Conservation (phyloP, 2,329 filamentous ascomycete genomes). For the Neurospora crassa region DNA sequence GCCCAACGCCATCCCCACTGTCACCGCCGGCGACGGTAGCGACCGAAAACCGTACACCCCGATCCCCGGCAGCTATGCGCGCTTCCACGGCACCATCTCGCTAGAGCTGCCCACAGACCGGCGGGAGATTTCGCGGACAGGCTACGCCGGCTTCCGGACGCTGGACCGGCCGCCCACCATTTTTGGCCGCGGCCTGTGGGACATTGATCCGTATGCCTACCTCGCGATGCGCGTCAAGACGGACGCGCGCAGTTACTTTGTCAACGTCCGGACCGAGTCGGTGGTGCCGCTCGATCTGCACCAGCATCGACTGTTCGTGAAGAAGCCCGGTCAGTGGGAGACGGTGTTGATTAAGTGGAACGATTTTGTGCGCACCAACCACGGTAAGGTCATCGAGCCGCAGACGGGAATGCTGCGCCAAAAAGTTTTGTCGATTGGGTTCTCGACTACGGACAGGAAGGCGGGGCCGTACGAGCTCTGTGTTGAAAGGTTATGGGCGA, state of each 20-base stretch:
- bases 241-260: slow-evolving; percentile 83
- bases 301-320: slow-evolving; percentile 79
- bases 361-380: slow-evolving; percentile 91
- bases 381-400: slow-evolving; percentile 85
- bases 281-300: slow-evolving; percentile 93
- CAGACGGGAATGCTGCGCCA: slow-evolving; percentile 83
- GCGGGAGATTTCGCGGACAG: slow-evolving; percentile 66
- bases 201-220: slow-evolving; percentile 82
- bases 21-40: slow-evolving; percentile 9
- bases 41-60: slow-evolving; percentile 17
- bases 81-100: slow-evolving; percentile 83
- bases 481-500: slow-evolving; percentile 84
- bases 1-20: slow-evolving; percentile 6
- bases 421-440: slow-evolving; percentile 75
- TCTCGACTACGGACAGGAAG: slow-evolving; percentile 81
- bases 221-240: slow-evolving; percentile 83
- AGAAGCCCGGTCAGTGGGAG: slow-evolving; percentile 81
- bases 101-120: slow-evolving; percentile 68
- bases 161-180: slow-evolving; percentile 64
- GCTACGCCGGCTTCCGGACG: slow-evolving; percentile 87
- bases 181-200: slow-evolving; percentile 81
- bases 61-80: slow-evolving; percentile 47
- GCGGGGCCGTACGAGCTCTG: slow-evolving; percentile 82
- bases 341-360: slow-evolving; percentile 85
- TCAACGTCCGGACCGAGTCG: slow-evolving; percentile 92